Evolutionary conservation across 1,284 basidiomycete genomes (phyloP).

Genomic region (Cryptococcus hybrid): DNA sequence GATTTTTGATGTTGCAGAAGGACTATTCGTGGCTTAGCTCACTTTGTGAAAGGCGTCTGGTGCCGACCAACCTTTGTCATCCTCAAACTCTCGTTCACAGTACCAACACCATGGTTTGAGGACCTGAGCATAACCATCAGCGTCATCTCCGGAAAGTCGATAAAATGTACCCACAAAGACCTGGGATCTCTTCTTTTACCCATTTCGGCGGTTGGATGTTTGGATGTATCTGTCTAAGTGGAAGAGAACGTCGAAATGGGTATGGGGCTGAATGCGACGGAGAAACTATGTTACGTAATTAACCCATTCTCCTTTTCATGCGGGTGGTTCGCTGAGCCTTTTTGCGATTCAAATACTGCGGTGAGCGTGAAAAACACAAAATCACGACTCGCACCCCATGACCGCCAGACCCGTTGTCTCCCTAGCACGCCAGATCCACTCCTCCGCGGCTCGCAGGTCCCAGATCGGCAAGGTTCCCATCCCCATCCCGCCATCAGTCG

Average conservation of each 20-base stretch:
- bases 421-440: conserved; percentile 23
- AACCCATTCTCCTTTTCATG: too few species aligned
- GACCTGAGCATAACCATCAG: conserved; percentile 54
- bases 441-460: conserved; percentile 28
- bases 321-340: background rate
- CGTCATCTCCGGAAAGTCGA: background rate
- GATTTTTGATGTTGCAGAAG: conserved; percentile 99
- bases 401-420: background rate
- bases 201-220: conserved; percentile 28
- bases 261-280: too few species aligned
- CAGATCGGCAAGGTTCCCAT: conserved; percentile 83
- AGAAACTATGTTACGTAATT: too few species aligned
- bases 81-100: conserved; percentile 97
- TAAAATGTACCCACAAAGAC: conserved; percentile 39
- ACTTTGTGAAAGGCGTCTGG: too few species aligned
- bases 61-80: conserved; percentile 74
- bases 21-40: conserved; percentile 56
- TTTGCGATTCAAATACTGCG: background rate
- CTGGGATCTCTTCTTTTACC: conserved; percentile 50
- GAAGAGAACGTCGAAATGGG: background rate
- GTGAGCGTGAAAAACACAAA: background rate
- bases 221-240: background rate
- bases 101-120: conserved; percentile 98
- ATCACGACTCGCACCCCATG: background rate
- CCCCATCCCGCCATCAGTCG: conserved; percentile 64